Base-by-base conservation (phyloP, 306 rosid genomes). In the Calophaca sinica region DNA sequence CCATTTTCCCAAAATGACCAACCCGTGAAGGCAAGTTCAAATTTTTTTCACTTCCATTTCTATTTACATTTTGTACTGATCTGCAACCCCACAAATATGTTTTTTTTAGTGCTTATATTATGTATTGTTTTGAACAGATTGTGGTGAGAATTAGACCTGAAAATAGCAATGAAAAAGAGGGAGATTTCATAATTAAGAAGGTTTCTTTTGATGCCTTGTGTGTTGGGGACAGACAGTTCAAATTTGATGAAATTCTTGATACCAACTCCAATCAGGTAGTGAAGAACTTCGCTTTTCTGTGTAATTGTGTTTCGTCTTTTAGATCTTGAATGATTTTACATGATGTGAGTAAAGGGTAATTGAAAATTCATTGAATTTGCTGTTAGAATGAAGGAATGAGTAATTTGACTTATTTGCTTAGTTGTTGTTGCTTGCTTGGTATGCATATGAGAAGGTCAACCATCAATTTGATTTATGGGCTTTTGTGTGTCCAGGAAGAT, bases 211-310 rank as follows among this genome's bases (percentile, higher is more conserved):
- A 89, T 57, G 62, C 80, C 0, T 68, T 94, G 15, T 80, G 80
- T 13, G 82, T 89, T 12, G 89, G 87, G 35, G 92, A 81, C 32
- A 86, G 78, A n/a, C 60, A 46, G 60, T 89, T 90, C 77, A 72
- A 80, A 0, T 90, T 90, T 74, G 91, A 92, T 82, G 80, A 89
- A 15, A 90, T 94, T 82, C 85, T 94, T 53, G 84, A 87, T 80
- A 69, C 88, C 5, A 82, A 84, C 70, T 83, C 87, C 45, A 83
- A 80, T 60, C 99, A 92, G 99, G 99, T 94, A 82, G 90, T 86
- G 72, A 15, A 44, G 41, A 60, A 61, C 3, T 39, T 10, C 7
- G 5, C 48, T 67, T 54, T 12, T 57, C 7, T 13, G 32, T 80
- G 62, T 31, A 6, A 36, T 73, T 58, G 38, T 68, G 39, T 13